Evolutionary conservation across 495 filamentous ascomycete genomes (phyloP), one percentile per base, ranked within the genome.

Genomic region (Penicillium diatomitis): DNA sequence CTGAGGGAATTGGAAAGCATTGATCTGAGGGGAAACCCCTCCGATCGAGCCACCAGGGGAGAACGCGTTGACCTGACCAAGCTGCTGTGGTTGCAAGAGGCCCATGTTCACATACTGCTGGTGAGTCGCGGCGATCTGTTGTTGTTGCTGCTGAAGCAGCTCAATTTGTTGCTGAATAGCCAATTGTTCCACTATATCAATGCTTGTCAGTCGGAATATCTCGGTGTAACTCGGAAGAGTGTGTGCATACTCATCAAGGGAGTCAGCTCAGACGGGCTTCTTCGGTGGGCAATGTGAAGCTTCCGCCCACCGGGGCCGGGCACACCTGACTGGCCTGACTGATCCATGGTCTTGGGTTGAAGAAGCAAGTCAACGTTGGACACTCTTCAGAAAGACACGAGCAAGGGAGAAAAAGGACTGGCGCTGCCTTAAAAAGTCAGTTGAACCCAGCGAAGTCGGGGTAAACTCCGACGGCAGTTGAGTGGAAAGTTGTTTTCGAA

Each of bases 141-240:
- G 94, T 62, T 98, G 92, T 63, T 97, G 94, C 65, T 95, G 90
- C 71, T 98, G 92, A 56, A 98, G 80, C 69, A 91, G 76, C 71
- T 98, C 90, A 63, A 97, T 96, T 69, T 98, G 92, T 75, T 97
- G 92, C 68, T 96, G 91, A 68, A 98, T 86, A 62, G 92, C 90
- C 57, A 97, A 79, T 84, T 97, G 94, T 77, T 97, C 92, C 88
- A 96, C 88, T 92, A 47, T 44, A 20, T 20, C 20, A 20, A 20
- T 20, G 20, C 1, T 20, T 20, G 20, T 20, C 20, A 20, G 20
- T 2, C 1, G 20, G 20, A 20, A 20, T 20, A 20, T 20, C 20
- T 20, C 20, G 20, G 20, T 20, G 20, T 20, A 20, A 20, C 20
- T 20, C 20, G 20, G 20, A 20, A 41, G 47, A 43, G 28, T 46